A percentile compares a stretch with the other conserved stretches of the same genome.
Conservation (phyloP, 345 rosid genomes). For the Aethionema arabicum region DNA sequence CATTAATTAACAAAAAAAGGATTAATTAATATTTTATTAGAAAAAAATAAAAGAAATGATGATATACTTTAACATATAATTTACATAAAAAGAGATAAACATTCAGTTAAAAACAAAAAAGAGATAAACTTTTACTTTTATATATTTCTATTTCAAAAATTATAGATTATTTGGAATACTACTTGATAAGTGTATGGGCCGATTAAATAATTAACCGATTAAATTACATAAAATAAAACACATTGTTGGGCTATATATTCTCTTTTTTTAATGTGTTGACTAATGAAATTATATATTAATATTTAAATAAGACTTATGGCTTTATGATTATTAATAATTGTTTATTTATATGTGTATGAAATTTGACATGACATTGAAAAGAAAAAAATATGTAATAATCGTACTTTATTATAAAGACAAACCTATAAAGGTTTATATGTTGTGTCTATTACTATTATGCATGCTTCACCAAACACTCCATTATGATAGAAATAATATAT, state of each 20-base stretch:
- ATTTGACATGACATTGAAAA: slow-evolving; percentile 29
- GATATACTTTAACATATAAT: too few species aligned
- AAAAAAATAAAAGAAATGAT: too few species aligned
- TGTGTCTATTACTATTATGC: slow-evolving; percentile 28
- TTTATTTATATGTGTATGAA: neutral
- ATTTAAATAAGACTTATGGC: neutral
- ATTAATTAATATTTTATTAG: too few species aligned
- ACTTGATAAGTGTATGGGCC: too few species aligned
- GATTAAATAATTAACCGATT: too few species aligned
- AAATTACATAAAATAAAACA: neutral
- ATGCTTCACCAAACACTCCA: slow-evolving; percentile 39
- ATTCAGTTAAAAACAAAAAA: too few species aligned
- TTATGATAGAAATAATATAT: slow-evolving; percentile 21
- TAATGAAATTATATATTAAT: neutral
- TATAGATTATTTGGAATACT: too few species aligned
- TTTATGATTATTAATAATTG: neutral
- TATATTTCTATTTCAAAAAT: too few species aligned
- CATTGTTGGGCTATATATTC: slow-evolving; percentile 20
- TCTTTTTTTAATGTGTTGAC: neutral
- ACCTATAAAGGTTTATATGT: slow-evolving; percentile 16
- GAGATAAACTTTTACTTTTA: too few species aligned
- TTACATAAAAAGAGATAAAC: too few species aligned
- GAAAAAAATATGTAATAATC: slow-evolving; percentile 29
- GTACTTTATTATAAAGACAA: slow-evolving; percentile 21
- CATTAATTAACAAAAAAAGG: too few species aligned